A percentile compares a stretch with the other conserved stretches of the same genome.
These are phyloP conservation scores for Podaxis sp. DNA, from an alignment of 768 basidiomycete species.

Conservation along the genomic window DNA sequence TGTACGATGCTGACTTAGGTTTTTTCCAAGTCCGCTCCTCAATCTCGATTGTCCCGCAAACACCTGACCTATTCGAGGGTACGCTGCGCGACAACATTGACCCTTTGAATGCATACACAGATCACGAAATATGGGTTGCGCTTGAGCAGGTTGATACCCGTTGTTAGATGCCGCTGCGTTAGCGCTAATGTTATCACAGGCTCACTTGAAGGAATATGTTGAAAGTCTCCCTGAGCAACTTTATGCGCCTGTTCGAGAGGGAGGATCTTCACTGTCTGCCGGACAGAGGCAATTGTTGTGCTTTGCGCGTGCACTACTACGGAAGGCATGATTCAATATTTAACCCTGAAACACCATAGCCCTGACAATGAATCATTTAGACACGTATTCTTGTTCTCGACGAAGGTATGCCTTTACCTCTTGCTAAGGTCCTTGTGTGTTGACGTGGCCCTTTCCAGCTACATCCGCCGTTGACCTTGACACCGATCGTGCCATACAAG, in stretches of 20 bases:
- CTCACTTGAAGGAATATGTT: constrained; percentile 65
- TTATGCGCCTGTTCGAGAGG: constrained; percentile 73
- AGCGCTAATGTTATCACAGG: constrained; percentile 28
- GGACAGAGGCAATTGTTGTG: constrained; percentile 89
- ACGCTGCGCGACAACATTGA: constrained; percentile 86
- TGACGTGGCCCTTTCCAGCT: constrained; percentile 36
- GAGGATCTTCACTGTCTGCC: constrained; percentile 74
- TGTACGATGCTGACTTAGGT: neutral
- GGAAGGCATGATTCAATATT: constrained; percentile 44
- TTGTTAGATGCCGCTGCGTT: neutral
- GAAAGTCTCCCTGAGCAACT: constrained; percentile 61
- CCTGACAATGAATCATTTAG: constrained; percentile 24
- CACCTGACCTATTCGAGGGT: constrained; percentile 65
- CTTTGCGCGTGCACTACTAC: constrained; percentile 79
- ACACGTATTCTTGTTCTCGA: constrained; percentile 90
- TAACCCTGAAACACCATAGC: neutral
- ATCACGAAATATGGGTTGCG: constrained; percentile 85
- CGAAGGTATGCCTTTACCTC: constrained; percentile 51
- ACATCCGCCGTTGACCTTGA: constrained; percentile 90
- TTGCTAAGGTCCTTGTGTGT: neutral
- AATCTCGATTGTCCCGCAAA: constrained; percentile 87
- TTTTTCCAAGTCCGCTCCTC: constrained; percentile 56
- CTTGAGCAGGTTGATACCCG: constrained; percentile 51
- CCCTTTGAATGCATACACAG: constrained; percentile 68
- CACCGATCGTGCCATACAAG: constrained; percentile 85